Conservation (phyloP, 1,284 basidiomycete species). For the Ceraceosorus bombacis region DNA sequence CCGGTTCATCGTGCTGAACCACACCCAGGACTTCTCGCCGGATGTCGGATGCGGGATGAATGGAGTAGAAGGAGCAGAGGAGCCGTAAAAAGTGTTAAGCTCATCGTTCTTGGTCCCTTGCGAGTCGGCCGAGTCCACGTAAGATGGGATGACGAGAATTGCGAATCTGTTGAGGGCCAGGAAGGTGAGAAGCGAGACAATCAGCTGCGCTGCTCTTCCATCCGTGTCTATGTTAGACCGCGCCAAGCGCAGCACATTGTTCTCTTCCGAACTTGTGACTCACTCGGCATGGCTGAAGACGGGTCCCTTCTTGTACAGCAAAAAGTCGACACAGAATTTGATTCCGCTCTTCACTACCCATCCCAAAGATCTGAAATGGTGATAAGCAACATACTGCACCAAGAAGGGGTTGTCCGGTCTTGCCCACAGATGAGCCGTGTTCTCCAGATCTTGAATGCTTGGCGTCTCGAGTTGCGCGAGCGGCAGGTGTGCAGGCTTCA, state of each 20-base stretch:
- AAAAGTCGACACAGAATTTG: constrained; percentile 93
- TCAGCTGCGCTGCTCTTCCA: constrained; percentile 2
- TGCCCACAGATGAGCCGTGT: constrained; percentile 9
- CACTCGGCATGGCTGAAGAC: constrained; percentile 94
- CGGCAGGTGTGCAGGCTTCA: constrained; percentile 2
- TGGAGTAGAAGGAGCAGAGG: constrained; percentile 16
- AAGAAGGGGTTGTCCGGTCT: constrained; percentile 80
- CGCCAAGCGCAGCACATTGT: neutral
- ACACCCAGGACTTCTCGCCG: constrained; percentile 70
- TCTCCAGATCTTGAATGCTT: neutral
- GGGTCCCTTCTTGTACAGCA: constrained; percentile 88
- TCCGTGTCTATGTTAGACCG: neutral
- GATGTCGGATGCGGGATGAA: constrained; percentile 32
- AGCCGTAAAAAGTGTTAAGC: neutral
- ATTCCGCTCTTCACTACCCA: constrained; percentile 94
- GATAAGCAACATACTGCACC: constrained; percentile 80
- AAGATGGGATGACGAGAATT: constrained; percentile 76
- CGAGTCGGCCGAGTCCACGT: constrained; percentile 70
- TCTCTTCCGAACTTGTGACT: constrained; percentile 38
- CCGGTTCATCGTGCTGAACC: constrained; percentile 92
- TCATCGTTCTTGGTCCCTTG: constrained; percentile 16
- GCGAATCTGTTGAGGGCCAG: constrained; percentile 62
- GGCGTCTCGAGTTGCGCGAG: neutral
- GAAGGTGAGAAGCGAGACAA: neutral
- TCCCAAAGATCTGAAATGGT: constrained; percentile 92